These are phyloP conservation scores for Ceratocystis papillata DNA, from an alignment of 2,329 filamentous ascomycete genomes.

Conservation along the genomic window DNA sequence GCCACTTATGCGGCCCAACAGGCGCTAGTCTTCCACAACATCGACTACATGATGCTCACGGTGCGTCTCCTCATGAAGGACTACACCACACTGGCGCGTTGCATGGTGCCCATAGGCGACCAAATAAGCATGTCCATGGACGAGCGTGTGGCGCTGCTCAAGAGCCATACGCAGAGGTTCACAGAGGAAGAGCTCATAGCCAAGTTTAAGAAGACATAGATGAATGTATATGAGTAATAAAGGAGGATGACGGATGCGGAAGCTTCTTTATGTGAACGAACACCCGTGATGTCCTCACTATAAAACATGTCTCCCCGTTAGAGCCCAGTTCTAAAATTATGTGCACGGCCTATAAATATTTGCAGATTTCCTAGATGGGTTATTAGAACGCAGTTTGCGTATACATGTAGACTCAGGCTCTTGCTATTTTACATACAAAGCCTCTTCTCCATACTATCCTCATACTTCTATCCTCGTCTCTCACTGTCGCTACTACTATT, in stretches of 20 bases:
- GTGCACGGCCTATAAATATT: neutral
- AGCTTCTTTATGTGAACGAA: neutral
- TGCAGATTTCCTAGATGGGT: neutral
- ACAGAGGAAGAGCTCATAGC: slow-evolving; percentile 51
- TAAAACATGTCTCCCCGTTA: neutral
- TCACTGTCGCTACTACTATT: neutral
- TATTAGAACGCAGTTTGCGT: neutral
- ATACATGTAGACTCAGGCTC: neutral
- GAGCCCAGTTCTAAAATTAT: neutral
- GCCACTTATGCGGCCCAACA: slow-evolving; percentile 53
- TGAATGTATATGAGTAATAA: too few relatives aligned
- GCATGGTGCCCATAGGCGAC: slow-evolving; percentile 62
- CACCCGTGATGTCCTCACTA: neutral
- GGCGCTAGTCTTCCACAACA: slow-evolving; percentile 68
- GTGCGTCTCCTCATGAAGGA: slow-evolving; percentile 57
- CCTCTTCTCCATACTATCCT: neutral
- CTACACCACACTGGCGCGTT: slow-evolving; percentile 56
- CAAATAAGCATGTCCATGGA: slow-evolving; percentile 57
- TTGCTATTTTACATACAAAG: slow-evolving; percentile 15
- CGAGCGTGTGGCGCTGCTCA: slow-evolving; percentile 52
- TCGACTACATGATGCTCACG: slow-evolving; percentile 70
- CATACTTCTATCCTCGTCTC: neutral
- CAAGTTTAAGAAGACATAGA: slow-evolving; percentile 38
- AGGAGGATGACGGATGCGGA: neutral
- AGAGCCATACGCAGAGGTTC: slow-evolving; percentile 54